Evolutionary conservation across 2,329 filamentous ascomycete genomes (phyloP).

Genomic region (Trichophyton mentagrophytes): DNA sequence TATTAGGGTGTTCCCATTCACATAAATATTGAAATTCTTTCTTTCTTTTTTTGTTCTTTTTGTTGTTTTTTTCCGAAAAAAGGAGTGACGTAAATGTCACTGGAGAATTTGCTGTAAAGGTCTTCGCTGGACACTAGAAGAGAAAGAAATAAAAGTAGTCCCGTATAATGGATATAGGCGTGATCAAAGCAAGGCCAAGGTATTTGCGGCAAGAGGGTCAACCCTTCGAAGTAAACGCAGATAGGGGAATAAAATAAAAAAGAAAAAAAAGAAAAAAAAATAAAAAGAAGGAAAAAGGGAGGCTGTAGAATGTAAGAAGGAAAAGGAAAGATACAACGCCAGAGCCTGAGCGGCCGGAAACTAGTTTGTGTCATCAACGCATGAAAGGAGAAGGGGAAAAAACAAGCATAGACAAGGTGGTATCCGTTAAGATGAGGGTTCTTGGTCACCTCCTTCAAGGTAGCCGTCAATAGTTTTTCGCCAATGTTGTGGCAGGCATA

Average conservation of each 20-base stretch:
- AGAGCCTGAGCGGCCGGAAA: neutral
- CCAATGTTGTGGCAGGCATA: constrained; percentile 93
- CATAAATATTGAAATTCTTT: no score
- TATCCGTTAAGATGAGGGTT: constrained; percentile 15
- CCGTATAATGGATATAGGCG: neutral
- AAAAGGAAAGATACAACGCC: neutral
- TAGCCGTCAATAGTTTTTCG: constrained; percentile 92
- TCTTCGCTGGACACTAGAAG: neutral
- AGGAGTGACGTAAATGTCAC: no score
- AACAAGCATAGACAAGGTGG: neutral
- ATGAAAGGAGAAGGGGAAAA: neutral
- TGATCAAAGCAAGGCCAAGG: neutral
- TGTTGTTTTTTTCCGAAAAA: no score
- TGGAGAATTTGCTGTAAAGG: neutral
- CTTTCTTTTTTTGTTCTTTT: no score
- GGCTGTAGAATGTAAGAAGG: neutral
- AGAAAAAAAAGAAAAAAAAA: neutral
- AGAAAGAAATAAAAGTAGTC: neutral
- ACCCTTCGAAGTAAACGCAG: neutral
- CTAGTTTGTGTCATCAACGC: constrained; percentile 2
- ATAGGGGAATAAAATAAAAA: neutral
- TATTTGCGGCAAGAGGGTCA: neutral
- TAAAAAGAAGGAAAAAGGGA: neutral
- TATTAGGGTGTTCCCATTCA: no score
- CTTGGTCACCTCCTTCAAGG: constrained; percentile 9